These are phyloP conservation scores for Gossypium bickii DNA, from an alignment of 345 rosid species.

Conservation along the genomic window DNA sequence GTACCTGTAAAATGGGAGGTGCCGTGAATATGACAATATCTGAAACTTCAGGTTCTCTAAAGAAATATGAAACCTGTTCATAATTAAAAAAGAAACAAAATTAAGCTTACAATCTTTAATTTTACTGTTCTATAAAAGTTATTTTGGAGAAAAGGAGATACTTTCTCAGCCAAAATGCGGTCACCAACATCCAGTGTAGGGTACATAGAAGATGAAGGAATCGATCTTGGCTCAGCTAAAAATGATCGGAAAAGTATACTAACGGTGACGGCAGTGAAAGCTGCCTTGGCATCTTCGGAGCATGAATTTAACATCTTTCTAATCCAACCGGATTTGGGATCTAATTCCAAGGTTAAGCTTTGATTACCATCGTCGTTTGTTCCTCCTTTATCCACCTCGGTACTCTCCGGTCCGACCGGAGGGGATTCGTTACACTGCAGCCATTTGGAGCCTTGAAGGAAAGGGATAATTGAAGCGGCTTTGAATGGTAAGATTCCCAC, in stretches of 20 bases:
- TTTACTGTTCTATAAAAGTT: neutral
- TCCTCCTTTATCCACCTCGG: conserved; percentile 46
- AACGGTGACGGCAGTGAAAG: conserved; percentile 76
- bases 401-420: conserved; percentile 24
- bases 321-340: conserved; percentile 50
- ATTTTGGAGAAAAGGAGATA: conserved; percentile 1
- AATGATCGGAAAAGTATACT: conserved; percentile 65
- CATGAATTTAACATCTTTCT: conserved; percentile 46
- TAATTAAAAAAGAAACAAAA: conserved; percentile 1
- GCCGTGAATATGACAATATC: conserved; percentile 88
- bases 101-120: neutral
- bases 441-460: conserved; percentile 73
- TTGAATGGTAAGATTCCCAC: conserved; percentile 51
- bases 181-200: conserved; percentile 91
- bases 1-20: conserved; percentile 72
- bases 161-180: conserved; percentile 90
- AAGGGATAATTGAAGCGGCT: conserved; percentile 59
- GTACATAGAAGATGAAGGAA: conserved; percentile 74
- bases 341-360: conserved; percentile 30
- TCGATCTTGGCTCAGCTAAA: conserved; percentile 86
- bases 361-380: conserved; percentile 14
- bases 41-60: conserved; percentile 76
- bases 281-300: conserved; percentile 88
- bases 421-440: conserved; percentile 53
- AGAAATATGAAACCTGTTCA: conserved; percentile 70